phyloP scores from a whole-genome alignment of 441 rosid species.

The Brassica balearica region DNA sequence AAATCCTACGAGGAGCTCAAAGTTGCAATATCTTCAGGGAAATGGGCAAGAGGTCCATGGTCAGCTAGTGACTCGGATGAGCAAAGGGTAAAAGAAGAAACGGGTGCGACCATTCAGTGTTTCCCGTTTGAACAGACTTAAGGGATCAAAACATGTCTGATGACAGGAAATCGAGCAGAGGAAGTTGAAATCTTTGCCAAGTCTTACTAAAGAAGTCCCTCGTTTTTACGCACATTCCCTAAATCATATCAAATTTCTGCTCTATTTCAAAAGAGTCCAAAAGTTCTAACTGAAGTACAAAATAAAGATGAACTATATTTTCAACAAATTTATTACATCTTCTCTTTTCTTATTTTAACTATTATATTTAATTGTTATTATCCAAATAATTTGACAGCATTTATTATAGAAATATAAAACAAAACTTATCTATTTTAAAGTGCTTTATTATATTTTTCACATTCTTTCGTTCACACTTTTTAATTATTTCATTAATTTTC shows the following conservation, averaged over 20 bases:
- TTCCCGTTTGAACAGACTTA: slow-evolving; percentile 85
- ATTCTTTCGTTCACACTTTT: too few species aligned
- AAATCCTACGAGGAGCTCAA: slow-evolving; percentile 82
- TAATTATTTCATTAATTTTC: too few species aligned
- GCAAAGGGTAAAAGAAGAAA: slow-evolving; percentile 87
- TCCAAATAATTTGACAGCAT: too few species aligned
- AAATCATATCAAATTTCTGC: slow-evolving; percentile 12
- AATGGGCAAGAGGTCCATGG: slow-evolving; percentile 99
- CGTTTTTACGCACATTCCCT: background rate
- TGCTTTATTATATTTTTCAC: too few species aligned
- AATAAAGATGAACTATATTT: too few species aligned
- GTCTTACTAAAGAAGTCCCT: slow-evolving; percentile 58
- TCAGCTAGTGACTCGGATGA: slow-evolving; percentile 85
- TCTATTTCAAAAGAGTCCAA: too few species aligned
- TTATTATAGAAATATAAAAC: too few species aligned
- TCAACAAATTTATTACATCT: too few species aligned
- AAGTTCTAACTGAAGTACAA: too few species aligned
- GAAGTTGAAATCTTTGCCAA: slow-evolving; percentile 94
- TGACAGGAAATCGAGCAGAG: slow-evolving; percentile 81
- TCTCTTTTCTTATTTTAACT: too few species aligned
- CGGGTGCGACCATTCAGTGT: slow-evolving; percentile 91
- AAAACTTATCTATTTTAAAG: too few species aligned
- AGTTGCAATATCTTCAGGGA: slow-evolving; percentile 69
- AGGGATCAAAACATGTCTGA: slow-evolving; percentile 71
- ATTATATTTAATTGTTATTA: too few species aligned